Conservation (phyloP, 2,329 filamentous ascomycete genomes). For the Penicillium sp. region DNA sequence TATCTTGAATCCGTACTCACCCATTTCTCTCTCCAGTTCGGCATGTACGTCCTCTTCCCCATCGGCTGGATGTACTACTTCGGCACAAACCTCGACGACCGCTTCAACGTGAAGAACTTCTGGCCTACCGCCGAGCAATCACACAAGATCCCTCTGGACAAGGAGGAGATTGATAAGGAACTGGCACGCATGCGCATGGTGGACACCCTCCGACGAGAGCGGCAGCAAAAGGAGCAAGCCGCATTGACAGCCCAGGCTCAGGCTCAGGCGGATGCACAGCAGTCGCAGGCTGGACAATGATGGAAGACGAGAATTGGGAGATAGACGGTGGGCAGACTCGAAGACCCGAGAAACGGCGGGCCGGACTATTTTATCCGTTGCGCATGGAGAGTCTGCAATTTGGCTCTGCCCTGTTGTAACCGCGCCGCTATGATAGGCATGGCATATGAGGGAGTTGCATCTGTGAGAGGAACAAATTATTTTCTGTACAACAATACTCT, state of each 20-base stretch:
- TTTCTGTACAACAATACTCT: slow-evolving; percentile 38
- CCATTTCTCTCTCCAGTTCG: slow-evolving; percentile 66
- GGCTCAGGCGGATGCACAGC: slow-evolving; percentile 18
- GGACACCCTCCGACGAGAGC: slow-evolving; percentile 54
- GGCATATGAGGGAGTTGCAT: slow-evolving; percentile 19
- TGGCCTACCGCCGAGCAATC: slow-evolving; percentile 74
- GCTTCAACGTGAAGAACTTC: slow-evolving; percentile 87
- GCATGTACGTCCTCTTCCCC: slow-evolving; percentile 98
- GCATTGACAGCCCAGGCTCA: slow-evolving; percentile 17
- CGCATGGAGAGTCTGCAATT: not conserved
- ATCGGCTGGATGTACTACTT: slow-evolving; percentile 99
- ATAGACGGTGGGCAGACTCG: not conserved
- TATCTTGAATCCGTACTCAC: not conserved
- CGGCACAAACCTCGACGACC: slow-evolving; percentile 92
- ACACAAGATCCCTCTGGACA: slow-evolving; percentile 57
- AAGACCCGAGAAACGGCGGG: not conserved
- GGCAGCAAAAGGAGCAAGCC: slow-evolving; percentile 33
- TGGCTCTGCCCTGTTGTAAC: not conserved
- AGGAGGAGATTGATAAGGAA: slow-evolving; percentile 72
- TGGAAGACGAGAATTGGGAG: not conserved
- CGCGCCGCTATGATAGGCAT: not conserved
- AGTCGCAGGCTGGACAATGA: slow-evolving; percentile 24
- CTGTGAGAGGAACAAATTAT: slow-evolving; percentile 13
- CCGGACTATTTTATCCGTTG: not conserved
- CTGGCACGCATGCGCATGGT: slow-evolving; percentile 66